Conservation (phyloP, 768 basidiomycete species). For the Russula griseocarnosa region DNA sequence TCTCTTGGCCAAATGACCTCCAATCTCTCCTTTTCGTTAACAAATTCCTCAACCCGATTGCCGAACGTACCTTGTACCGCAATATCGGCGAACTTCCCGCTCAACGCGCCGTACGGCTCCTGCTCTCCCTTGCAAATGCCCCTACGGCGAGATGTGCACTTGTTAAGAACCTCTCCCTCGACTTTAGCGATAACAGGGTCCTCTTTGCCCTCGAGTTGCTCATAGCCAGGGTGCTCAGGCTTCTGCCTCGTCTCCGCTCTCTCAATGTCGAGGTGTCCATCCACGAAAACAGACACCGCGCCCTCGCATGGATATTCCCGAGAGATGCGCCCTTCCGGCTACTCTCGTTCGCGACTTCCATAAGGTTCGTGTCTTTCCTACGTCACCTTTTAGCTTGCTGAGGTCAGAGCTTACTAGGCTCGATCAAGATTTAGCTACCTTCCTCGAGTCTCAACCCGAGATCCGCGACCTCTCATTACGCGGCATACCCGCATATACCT, state of each 20-base stretch:
- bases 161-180: slow-evolving; percentile 48
- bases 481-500: slow-evolving; percentile 43
- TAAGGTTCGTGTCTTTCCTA: slow-evolving; percentile 39
- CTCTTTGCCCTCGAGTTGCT: slow-evolving; percentile 49
- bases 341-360: slow-evolving; percentile 49
- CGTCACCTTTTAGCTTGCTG: background rate
- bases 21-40: slow-evolving; percentile 30
- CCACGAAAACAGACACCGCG: slow-evolving; percentile 18
- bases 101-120: slow-evolving; percentile 36
- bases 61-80: slow-evolving; percentile 38
- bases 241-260: slow-evolving; percentile 39
- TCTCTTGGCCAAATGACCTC: slow-evolving; percentile 33
- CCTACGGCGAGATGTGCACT: slow-evolving; percentile 36
- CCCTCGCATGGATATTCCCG: slow-evolving; percentile 46
- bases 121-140: slow-evolving; percentile 41
- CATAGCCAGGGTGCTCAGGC: slow-evolving; percentile 43
- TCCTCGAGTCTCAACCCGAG: slow-evolving; percentile 48
- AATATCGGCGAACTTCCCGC: slow-evolving; percentile 38
- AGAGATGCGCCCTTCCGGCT: slow-evolving; percentile 44
- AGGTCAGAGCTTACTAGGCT: slow-evolving; percentile 3
- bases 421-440: slow-evolving; percentile 43
- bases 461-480: slow-evolving; percentile 54
- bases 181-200: slow-evolving; percentile 39
- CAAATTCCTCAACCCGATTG: slow-evolving; percentile 33
- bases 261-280: slow-evolving; percentile 47